Evolutionary conservation across 1,139 yeast species (phyloP), one percentile per base, ranked within the genome.

Genomic region (Yamadazyma membranifaciens): DNA sequence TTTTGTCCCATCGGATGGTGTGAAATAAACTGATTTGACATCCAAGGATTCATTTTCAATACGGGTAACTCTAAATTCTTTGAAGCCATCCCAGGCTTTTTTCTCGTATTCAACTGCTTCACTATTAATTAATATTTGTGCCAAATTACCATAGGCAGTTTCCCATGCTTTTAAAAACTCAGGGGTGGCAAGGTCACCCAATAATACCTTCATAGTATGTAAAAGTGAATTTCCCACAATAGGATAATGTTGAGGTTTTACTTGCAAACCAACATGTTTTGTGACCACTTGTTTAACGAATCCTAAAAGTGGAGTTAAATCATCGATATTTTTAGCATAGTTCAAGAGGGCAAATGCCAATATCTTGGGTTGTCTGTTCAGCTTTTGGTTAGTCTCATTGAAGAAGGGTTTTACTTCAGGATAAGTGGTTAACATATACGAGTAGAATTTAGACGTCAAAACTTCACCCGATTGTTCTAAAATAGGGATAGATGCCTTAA

Each of bases 161-260:
- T 69, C 67, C 87, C 88, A 83, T n/a, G 87, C 87, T 27, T 62
- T 69, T 38, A 81, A 54, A 45, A 83, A 78, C 31, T 70, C 80
- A 2, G 68, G 69, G 16, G 80, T 78, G 16, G 86, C 87, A 22
- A 69, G 67, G 27, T 69, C 75, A 9, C 88, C 88, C 33, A 83
- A 63, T 36, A 80, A 70, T 43, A 73, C 73, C 38, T 62, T 57
- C 63, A 83, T 73, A 15, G 87, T 78, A 24, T 63, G 65, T 34
- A 83, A 57, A 28, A 83, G 62, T 50, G 74, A 70, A 33, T 61
- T 56, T 27, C 88, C 89, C 31, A 83, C 88, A 46, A 80, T 69
- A 13, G 81, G 79, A 51, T 83, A 83, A 44, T 81, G 87, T 42
- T 78, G 83, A 3, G 88, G 78, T 43, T 62, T 59, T 34, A 83